Base-by-base conservation (phyloP, 371 early-diverging fungal species). In the Mortierella sp. region DNA sequence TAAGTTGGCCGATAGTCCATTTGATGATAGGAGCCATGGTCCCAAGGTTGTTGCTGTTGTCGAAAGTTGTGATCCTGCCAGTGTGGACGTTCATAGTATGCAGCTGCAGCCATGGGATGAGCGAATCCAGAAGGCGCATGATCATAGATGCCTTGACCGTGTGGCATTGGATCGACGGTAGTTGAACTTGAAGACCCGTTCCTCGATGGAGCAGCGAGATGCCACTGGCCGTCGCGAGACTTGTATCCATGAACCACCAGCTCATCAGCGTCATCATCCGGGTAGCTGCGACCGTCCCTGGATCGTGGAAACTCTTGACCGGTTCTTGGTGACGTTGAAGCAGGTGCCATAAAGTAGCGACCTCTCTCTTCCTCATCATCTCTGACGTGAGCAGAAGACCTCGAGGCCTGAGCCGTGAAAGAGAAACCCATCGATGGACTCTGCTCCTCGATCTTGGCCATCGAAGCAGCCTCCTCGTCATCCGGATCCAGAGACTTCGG, bases 1-100 rank as follows among this genome's bases (percentile, higher is more conserved):
- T 19, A 22, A 2, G 31, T 34, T 22, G 22, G 31, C 7, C 61
- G 31, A 2, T 5, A 16, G 34, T 37, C 4, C 61, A 58, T 34
- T 4, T 34, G 34, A 22, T 37, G 7, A 9, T 58, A 22, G 22
- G 34, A 16, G 19, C 19, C 34, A 58, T 31, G 8, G 14, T 58
- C 22, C 61, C 61, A 58, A 58, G 37, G 55, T 48, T 48, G 48
- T 48, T 48, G 48, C 48, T 48, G 48, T n/a, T n/a, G 48, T n/a
- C 6, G 6, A 48, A 48, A n/a, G n/a, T 48, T n/a, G n/a, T n/a
- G 1, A 22, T n/a, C 22, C 31, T 58, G 58, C 61, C 61, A 58
- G 22, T 58, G 34, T 6, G 61, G 22, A 22, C 9, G 22, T 3
- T 34, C 34, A 31, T 31, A 19, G 37, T 58, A 58, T 22, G 61